Evolutionary conservation across 2,329 filamentous ascomycete genomes (phyloP).

Genomic region (Hypoxylon sp.): DNA sequence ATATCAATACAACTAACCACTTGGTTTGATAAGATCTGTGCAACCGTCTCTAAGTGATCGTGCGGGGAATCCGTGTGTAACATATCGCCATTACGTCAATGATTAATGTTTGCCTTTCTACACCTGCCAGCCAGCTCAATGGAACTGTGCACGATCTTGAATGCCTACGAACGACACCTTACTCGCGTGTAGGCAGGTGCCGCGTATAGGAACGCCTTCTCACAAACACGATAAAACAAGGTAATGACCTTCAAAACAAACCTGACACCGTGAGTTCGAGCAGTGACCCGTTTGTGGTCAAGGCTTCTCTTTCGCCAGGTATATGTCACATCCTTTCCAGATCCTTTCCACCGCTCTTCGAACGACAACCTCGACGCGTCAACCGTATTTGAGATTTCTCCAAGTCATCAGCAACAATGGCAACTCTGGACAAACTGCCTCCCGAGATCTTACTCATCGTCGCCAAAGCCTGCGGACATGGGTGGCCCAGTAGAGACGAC

Average conservation of each 20-base stretch:
- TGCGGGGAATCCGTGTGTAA: background rate
- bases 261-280: background rate
- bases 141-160: background rate
- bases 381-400: background rate
- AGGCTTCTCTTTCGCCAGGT: background rate
- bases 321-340: background rate
- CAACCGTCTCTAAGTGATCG: background rate
- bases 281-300: slow-evolving; percentile 11
- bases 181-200: too few relatives aligned
- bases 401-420: slow-evolving; percentile 9
- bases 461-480: background rate
- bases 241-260: background rate
- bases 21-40: background rate
- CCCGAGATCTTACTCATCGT: slow-evolving; percentile 19
- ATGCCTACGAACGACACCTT: background rate
- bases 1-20: too few relatives aligned
- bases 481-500: background rate
- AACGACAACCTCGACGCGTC: slow-evolving; percentile 1
- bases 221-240: background rate
- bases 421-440: slow-evolving; percentile 12
- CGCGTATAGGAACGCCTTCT: too few relatives aligned
- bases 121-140: background rate
- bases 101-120: background rate
- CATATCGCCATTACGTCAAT: background rate
- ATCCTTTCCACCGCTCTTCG: background rate